Evolutionary conservation across 495 filamentous ascomycete genomes (phyloP).

Genomic region (Poronia punctata): DNA sequence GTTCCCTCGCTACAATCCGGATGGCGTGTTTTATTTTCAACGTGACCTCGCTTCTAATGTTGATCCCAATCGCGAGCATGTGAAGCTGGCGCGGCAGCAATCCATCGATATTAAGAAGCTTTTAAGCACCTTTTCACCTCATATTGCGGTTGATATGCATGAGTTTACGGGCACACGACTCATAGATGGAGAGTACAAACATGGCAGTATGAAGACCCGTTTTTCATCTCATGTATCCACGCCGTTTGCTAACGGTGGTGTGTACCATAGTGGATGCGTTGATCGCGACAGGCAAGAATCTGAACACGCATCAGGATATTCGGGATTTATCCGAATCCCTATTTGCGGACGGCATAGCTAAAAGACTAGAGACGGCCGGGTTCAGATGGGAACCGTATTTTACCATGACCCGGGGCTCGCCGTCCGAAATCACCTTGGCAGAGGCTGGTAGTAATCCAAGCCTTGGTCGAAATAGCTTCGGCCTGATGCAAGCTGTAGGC

Average conservation of each 20-base stretch:
- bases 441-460: constrained; percentile 30
- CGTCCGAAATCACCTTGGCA: constrained; percentile 12
- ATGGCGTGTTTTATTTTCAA: constrained; percentile 27
- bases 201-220: constrained; percentile 15
- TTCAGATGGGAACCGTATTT: constrained; percentile 30
- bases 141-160: constrained; percentile 28
- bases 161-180: constrained; percentile 22
- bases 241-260: constrained; percentile 1
- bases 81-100: constrained; percentile 23
- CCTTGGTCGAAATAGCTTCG: constrained; percentile 25
- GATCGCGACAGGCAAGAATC: constrained; percentile 27
- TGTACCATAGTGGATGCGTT: constrained; percentile 22
- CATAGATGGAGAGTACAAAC: constrained; percentile 17
- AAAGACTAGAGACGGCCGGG: constrained; percentile 12
- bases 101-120: constrained; percentile 26
- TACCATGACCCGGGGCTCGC: constrained; percentile 11
- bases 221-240: neutral
- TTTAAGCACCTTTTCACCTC: constrained; percentile 23
- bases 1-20: constrained; percentile 24
- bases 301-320: constrained; percentile 26
- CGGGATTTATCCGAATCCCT: constrained; percentile 26
- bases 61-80: constrained; percentile 29
- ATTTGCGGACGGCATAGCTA: constrained; percentile 19
- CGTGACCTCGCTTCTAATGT: constrained; percentile 27
- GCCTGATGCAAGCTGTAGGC: constrained; percentile 21